Conservation (phyloP, 768 basidiomycete species). For the Podaxis sp. region DNA sequence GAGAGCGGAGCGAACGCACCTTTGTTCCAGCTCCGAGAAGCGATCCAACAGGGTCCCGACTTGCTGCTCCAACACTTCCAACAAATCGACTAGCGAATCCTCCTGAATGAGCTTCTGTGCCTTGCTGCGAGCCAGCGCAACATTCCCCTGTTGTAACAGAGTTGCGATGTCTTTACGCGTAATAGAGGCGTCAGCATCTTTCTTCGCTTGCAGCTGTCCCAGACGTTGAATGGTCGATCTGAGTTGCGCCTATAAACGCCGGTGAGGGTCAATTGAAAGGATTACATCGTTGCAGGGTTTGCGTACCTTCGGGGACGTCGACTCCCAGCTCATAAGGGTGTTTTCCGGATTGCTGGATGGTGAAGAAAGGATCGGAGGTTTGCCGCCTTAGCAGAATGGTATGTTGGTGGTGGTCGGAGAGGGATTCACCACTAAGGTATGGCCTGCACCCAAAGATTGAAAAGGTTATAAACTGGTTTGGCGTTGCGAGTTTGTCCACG, state of each 20-base stretch:
- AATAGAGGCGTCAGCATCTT: constrained; percentile 60
- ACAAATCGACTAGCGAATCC: constrained; percentile 55
- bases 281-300: not conserved
- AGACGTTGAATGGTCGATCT: constrained; percentile 60
- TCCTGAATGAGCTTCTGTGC: constrained; percentile 63
- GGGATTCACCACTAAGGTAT: not conserved
- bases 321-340: constrained; percentile 26
- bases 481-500: constrained; percentile 1
- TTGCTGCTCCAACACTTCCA: constrained; percentile 64
- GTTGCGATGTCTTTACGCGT: constrained; percentile 66
- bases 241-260: constrained; percentile 48
- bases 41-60: constrained; percentile 58
- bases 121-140: constrained; percentile 66
- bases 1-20: constrained; percentile 26
- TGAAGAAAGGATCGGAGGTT: not conserved
- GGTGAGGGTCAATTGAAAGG: not conserved
- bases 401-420: not conserved
- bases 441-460: not conserved
- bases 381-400: not conserved
- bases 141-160: constrained; percentile 55
- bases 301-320: constrained; percentile 32
- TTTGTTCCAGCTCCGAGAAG: constrained; percentile 50
- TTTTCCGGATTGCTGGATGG: not conserved
- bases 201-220: constrained; percentile 65
- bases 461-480: not conserved